phyloP scores from a whole-genome alignment of 768 basidiomycete species.

The Russula sp. region DNA sequence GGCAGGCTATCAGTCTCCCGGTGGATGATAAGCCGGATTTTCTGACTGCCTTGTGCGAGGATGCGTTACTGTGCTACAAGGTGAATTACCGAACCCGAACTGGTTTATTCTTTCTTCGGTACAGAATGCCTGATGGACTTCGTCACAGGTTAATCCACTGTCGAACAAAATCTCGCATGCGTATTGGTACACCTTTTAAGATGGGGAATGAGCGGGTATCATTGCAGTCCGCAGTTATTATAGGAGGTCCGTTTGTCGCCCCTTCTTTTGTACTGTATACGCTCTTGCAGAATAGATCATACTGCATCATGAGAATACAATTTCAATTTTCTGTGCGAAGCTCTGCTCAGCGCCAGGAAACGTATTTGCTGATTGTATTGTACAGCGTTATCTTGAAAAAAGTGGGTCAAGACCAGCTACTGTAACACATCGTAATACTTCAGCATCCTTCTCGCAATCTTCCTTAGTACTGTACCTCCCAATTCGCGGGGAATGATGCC shows the following conservation, averaged over 20 bases:
- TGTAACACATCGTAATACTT: too few relatives aligned
- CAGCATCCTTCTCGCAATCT: too few relatives aligned
- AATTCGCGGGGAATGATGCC: too few relatives aligned
- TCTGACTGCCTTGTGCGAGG: constrained; percentile 19
- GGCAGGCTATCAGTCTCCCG: constrained; percentile 4
- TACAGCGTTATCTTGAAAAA: too few relatives aligned
- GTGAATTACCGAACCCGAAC: not conserved
- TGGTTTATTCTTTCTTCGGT: too few relatives aligned
- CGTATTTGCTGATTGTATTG: too few relatives aligned
- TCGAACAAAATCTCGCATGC: constrained; percentile 7
- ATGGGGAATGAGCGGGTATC: not conserved
- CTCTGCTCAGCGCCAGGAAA: too few relatives aligned
- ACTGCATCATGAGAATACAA: too few relatives aligned
- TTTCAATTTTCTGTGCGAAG: too few relatives aligned
- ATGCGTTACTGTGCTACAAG: constrained; percentile 18
- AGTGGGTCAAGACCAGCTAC: too few relatives aligned
- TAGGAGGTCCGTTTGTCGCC: not conserved
- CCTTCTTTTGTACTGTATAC: not conserved
- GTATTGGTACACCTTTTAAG: constrained; percentile 19
- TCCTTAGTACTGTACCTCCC: too few relatives aligned
- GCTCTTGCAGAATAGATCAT: too few relatives aligned
- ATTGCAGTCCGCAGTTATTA: not conserved
- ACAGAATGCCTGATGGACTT: not conserved
- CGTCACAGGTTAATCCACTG: constrained; percentile 6
- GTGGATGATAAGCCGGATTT: not conserved